Percentiles rank a stretch among this genome's conserved stretches.
Evolutionary conservation across 345 rosid species (phyloP).

Genomic region (Gossypium bickii): DNA sequence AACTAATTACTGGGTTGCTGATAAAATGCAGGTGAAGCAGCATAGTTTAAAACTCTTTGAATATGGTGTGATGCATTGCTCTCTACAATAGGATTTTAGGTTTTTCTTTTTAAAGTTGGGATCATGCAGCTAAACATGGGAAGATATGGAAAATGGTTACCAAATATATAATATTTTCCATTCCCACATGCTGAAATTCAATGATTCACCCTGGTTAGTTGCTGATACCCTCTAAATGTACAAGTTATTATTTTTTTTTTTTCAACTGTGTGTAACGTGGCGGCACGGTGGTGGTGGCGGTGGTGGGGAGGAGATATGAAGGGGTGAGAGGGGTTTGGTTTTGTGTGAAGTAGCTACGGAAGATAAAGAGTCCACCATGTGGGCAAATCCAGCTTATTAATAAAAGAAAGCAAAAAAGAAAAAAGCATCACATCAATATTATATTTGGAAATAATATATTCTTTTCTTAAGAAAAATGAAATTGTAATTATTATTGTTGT

Average conservation of each 20-base stretch:
- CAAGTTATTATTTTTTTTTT: not conserved
- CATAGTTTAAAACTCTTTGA: not conserved
- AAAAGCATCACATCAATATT: not conserved
- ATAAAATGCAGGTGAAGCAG: conserved; percentile 2
- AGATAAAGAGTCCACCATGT: not conserved
- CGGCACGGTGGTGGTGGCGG: not conserved
- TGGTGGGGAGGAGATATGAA: no score
- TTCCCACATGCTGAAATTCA: not conserved
- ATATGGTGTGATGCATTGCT: not conserved
- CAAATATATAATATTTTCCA: not conserved
- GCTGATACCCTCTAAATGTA: not conserved
- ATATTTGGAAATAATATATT: not conserved
- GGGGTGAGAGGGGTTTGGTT: not conserved
- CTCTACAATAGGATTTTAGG: conserved; percentile 14
- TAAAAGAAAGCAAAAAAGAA: not conserved
- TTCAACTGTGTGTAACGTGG: conserved; percentile 1
- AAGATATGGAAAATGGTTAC: not conserved
- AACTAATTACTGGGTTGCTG: not conserved
- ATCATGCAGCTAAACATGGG: not conserved
- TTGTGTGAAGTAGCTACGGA: not conserved
- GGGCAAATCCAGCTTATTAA: not conserved
- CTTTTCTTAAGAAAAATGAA: not conserved
- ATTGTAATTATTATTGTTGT: not conserved
- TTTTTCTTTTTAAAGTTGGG: not conserved
- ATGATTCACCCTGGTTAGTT: conserved; percentile 4